Conservation (phyloP, 2,329 filamentous ascomycete genomes). For the Gaeumannomyces sp. region DNA sequence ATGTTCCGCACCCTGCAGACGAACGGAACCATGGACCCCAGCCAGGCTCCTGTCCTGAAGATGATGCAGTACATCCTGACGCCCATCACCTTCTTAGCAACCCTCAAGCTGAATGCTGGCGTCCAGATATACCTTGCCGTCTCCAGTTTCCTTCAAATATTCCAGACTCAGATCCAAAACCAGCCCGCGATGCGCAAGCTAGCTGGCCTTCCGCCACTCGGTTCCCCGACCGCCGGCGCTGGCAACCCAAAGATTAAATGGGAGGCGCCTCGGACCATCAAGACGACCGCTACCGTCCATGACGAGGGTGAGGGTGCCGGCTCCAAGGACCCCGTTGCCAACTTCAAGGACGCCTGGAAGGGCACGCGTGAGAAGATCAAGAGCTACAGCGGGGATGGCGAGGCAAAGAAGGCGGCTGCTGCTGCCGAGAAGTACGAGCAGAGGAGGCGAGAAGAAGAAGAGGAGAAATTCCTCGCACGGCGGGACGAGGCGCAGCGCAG, state of each 20-base stretch:
- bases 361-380: constrained; percentile 4
- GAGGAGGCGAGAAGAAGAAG: constrained; percentile 6
- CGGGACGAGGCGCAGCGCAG: constrained; percentile 2
- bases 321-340: constrained; percentile 3
- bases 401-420: constrained; percentile 1
- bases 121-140: constrained; percentile 59
- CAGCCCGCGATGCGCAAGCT: constrained; percentile 29
- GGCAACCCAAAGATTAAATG: constrained; percentile 14
- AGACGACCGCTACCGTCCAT: constrained; percentile 15
- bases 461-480: constrained; percentile 6
- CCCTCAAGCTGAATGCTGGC: constrained; percentile 37
- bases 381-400: constrained; percentile 5
- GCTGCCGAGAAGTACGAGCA: constrained; percentile 4
- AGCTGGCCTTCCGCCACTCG: constrained; percentile 31
- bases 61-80: constrained; percentile 28
- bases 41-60: constrained; percentile 25
- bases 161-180: constrained; percentile 40
- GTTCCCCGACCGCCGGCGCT: constrained; percentile 4
- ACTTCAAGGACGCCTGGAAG: constrained; percentile 7
- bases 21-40: constrained; percentile 28
- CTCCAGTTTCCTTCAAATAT: constrained; percentile 28
- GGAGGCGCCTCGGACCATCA: constrained; percentile 26
- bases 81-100: constrained; percentile 34
- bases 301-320: background rate
- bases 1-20: constrained; percentile 13